Evolutionary conservation across 164 flowering plant genomes (phyloP), one percentile per base, ranked within the genome.

Genomic region (Aristolochia fimbriata): DNA sequence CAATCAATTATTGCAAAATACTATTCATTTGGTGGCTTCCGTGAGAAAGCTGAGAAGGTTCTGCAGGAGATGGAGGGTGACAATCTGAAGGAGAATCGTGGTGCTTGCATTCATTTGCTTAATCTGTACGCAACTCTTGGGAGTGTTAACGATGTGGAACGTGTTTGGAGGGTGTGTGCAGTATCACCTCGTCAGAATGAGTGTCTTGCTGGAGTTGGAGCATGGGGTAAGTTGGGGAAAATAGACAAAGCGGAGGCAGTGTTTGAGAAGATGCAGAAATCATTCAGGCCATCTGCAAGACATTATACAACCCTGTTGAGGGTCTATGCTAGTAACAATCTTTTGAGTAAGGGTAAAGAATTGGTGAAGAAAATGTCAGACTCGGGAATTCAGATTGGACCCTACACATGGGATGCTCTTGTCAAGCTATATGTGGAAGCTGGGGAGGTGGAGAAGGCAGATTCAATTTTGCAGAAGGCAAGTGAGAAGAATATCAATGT

Each of bases 391-490:
- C 52, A 43, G 2, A 72, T 84, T 45, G 93, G 84, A 20, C 90
- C 96, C 0, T 60, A 68, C 45, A 78, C 83, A 8, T 86, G 89
- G 89, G 91, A 87, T 63, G 78, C 83, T 0, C 71, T 89, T 9
- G 83, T 89, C 63, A 84, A 66, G 74, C 90, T 92, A 7, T 82
- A 86, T 65, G 74, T 83, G 54, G 85, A 82, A 57, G 83, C 84
- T n/a, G 98, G 96, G 6, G 96, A 92, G 62, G 82, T 84, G 45
- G 93, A 83, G 62, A 89, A 86, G 62, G 98, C 98, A 0, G 93
- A 83, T 56, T 74, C 87, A 1, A 60, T 89, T 14, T 57, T 89
- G 70, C 80, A 80, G 19, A 92, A 83, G 78, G 90, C 89, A 20
- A 12, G 63, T 0, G 67, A 82, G 63, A 31, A 50, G 24, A 81